Evolutionary conservation across 495 filamentous ascomycete species (phyloP), one percentile per base, ranked within the genome.

Genomic region (Neurospora pannonica): DNA sequence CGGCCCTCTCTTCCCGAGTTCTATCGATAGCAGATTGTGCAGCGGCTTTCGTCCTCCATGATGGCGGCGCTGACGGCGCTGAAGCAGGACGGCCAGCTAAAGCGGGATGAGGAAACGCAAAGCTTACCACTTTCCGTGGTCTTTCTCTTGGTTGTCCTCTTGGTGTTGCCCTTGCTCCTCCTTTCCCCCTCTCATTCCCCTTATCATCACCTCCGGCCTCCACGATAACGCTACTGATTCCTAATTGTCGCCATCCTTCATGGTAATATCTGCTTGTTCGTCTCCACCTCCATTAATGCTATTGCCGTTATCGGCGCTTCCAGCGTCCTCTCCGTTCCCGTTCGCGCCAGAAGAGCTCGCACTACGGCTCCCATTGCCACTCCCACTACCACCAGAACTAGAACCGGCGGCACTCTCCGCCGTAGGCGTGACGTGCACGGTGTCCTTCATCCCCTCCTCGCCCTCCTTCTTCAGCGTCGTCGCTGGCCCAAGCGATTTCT

Each of bases 401-500:
- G 13, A 34, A 62, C 15, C 54, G 3, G 2, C 28, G 6, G 54
- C 54, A 1, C 13, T 34, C 54, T 34, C 54, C 46, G 8, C 48
- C 1, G 38, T 17, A 54, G 48, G 54, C 3, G 74, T 71, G 19
- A 71, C 71, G n/a, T 76, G 73, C 5, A 42, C 70, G 13, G 60
- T 34, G 9, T 77, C 70, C 40, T 70, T 43, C 54, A 71, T 62
- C 3, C 9, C 69, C 42, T 42, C 54, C 11, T 70, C 74, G 2
- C 38, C 69, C 9, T 77, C 75, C n/a, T 74, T 78, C 46, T 75
- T 75, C 24, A 77, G 70, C 5, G 80, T 73, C 10, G 43, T 24
- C 73, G 8, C 81, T 5, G 76, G 67, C 8, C 74, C 72, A 8
- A 78, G 75, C 40, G 75, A 75, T 10, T 79, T 76, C 71, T 81